These are phyloP conservation scores for Berberis vulgaris DNA, from an alignment of 164 flowering plant species.

Conservation along the genomic window DNA sequence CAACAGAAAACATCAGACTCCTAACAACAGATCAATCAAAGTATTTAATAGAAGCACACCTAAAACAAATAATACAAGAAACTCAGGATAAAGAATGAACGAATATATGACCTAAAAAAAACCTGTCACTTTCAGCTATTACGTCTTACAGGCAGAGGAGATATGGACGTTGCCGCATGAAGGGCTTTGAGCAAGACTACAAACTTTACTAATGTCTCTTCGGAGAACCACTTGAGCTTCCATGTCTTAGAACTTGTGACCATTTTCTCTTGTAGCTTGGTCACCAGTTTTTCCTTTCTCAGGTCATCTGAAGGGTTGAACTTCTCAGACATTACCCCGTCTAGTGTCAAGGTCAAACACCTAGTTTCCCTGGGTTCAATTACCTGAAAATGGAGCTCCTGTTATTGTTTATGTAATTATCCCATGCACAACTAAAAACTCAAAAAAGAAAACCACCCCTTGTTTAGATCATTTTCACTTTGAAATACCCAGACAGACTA, in stretches of 20 bases:
- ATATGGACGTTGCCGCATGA: conserved; percentile 28
- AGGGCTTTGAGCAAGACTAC: conserved; percentile 52
- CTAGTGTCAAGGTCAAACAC: conserved; percentile 37
- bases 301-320: neutral
- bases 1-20: too few relatives aligned
- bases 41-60: too few relatives aligned
- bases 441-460: too few relatives aligned
- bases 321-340: conserved; percentile 12
- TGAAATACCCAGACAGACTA: too few relatives aligned
- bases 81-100: too few relatives aligned
- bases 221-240: conserved; percentile 65
- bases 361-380: conserved; percentile 33
- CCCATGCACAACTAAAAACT: too few relatives aligned
- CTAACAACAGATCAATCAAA: too few relatives aligned
- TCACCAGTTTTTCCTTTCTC: neutral
- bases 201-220: conserved; percentile 45
- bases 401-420: neutral
- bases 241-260: conserved; percentile 23
- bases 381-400: conserved; percentile 31
- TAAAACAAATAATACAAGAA: too few relatives aligned
- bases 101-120: too few relatives aligned
- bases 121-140: too few relatives aligned
- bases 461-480: too few relatives aligned
- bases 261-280: conserved; percentile 7
- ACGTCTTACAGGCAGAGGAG: conserved; percentile 33